Evolutionary conservation across 495 filamentous ascomycete species (phyloP), one percentile per base, ranked within the genome.

Genomic region (Neurospora africana): DNA sequence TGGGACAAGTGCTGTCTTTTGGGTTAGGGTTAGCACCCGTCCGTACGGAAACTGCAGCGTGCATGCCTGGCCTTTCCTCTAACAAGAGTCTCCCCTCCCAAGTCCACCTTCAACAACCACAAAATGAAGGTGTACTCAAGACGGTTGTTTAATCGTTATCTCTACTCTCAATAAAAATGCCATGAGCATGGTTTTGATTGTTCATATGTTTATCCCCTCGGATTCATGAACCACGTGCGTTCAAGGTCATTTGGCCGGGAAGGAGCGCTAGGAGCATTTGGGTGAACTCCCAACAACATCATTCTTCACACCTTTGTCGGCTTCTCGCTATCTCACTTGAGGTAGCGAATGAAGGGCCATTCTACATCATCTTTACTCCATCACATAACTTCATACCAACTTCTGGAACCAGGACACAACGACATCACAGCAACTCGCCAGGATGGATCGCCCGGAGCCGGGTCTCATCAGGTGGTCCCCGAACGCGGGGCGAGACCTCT

Each of bases 381-480:
- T 69, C 33, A 21, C 27, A 15, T 69, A 69, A n/a, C 43, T 21
- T 7, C 43, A 70, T 5, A 36, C 71, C 67, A 36, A 37, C 67
- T 44, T 15, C 40, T 72, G 23, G 8, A 69, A 38, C 33, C 35
- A 36, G 40, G 61, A 33, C 68, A 67, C 68, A 36, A 72, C 67
- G 61, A 39, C 33, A 39, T 30, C n/a, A 65, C 15, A 13, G 13
- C 67, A 43, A 23, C 70, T 21, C 30, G 35, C 47, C 7, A 79
- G 76, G 68, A 84, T 87, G 85, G 86, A 88, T 73, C 82, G 85
- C 30, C 83, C 83, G 11, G 86, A 87, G 44, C 80, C 82, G 8
- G 86, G 86, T 11, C 78, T 88, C 69, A 90, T 98, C 77, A 89
- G 93, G 75, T 98, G 94, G 94, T 98, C 95, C 30, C 91, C 93